Conservation (phyloP, 495 filamentous ascomycete genomes). For the Rostrohypoxylon terebratum region DNA sequence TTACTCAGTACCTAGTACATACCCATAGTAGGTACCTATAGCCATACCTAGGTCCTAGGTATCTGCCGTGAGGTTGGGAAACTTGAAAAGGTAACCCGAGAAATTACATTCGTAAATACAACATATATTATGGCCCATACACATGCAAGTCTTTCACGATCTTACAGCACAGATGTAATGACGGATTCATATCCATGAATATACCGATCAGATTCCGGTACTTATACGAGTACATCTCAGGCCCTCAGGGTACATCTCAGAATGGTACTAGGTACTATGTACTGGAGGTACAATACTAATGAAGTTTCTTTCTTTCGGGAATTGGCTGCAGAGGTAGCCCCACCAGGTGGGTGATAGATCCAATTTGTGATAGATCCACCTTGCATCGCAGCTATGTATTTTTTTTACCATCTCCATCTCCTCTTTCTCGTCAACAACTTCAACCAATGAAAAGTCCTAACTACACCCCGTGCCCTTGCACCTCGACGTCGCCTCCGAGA, state of each 20-base stretch:
- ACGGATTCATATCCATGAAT: slow-evolving; percentile 30
- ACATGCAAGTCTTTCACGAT: slow-evolving; percentile 8
- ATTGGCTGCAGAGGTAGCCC: slow-evolving; percentile 37
- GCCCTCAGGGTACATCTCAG: slow-evolving; percentile 28
- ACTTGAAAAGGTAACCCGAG: slow-evolving; percentile 35
- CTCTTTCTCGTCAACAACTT: slow-evolving; percentile 23
- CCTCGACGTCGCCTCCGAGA: slow-evolving; percentile 34
- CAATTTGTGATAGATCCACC: slow-evolving; percentile 42
- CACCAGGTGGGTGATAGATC: slow-evolving; percentile 39
- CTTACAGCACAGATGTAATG: slow-evolving; percentile 8
- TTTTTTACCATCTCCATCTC: no score
- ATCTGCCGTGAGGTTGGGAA: slow-evolving; percentile 15
- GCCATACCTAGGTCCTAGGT: no score
- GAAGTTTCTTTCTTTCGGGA: slow-evolving; percentile 35
- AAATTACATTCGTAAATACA: not conserved
- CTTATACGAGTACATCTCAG: slow-evolving; percentile 9
- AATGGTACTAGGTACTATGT: no score
- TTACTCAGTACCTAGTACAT: no score
- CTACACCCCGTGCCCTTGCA: slow-evolving; percentile 40
- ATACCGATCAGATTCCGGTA: slow-evolving; percentile 18
- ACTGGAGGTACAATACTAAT: no score
- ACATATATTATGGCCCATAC: no score
- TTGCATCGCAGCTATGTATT: slow-evolving; percentile 38
- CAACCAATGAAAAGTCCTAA: slow-evolving; percentile 30
- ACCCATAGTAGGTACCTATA: no score